Conservation (phyloP, 2,329 filamentous ascomycete genomes). For the Neurospora sp. region DNA sequence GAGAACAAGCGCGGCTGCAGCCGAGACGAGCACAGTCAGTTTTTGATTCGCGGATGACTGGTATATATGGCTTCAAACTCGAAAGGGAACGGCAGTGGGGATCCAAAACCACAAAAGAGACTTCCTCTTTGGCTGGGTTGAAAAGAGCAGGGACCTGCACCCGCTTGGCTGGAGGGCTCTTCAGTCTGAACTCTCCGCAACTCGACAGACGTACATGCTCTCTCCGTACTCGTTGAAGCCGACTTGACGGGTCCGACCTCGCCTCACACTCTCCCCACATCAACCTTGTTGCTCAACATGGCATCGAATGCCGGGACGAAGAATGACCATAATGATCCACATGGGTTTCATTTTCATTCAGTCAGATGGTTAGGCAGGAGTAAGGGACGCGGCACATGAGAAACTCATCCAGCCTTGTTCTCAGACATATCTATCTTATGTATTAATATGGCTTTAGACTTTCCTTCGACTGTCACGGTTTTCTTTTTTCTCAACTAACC, state of each 20-base stretch:
- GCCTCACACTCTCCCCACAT: neutral
- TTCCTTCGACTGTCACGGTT: neutral
- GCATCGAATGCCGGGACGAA: neutral
- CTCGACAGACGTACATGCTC: neutral
- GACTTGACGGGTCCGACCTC: neutral
- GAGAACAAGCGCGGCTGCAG: neutral
- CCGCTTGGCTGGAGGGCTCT: neutral
- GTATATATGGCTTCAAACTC: neutral
- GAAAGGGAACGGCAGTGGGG: neutral
- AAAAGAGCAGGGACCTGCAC: neutral
- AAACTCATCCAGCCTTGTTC: neutral
- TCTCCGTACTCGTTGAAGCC: neutral
- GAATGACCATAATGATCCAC: slow-evolving; percentile 1
- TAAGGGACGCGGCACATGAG: neutral
- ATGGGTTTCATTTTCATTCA: neutral
- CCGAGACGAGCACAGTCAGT: neutral
- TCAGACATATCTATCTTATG: slow-evolving; percentile 2
- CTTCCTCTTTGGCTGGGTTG: neutral
- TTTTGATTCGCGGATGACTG: neutral
- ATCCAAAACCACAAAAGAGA: neutral
- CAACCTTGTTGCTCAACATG: neutral
- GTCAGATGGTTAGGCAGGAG: neutral
- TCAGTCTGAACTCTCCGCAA: neutral
- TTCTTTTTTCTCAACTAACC: neutral
- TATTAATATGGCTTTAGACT: slow-evolving; percentile 12